Conservation (phyloP, 305 asterid genomes). For the Fraxinus latifolia region DNA sequence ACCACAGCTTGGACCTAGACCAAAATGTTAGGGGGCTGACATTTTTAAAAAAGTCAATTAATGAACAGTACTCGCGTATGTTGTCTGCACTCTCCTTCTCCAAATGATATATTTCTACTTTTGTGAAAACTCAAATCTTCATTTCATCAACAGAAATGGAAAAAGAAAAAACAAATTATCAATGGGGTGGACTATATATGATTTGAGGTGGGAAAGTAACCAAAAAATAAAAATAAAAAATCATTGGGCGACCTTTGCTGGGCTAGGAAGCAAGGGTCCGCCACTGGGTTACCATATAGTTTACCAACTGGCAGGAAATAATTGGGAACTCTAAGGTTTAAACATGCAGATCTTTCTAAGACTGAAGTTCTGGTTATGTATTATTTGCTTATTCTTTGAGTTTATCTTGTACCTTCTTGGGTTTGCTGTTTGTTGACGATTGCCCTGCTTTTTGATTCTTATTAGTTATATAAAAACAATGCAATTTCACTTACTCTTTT, state of each 20-base stretch:
- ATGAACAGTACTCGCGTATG: background rate
- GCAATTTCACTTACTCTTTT: background rate
- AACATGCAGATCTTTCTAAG: background rate
- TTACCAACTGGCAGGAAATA: background rate
- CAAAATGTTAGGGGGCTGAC: background rate
- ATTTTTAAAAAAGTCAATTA: background rate
- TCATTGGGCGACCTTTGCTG: background rate
- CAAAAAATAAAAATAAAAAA: background rate
- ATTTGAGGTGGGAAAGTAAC: background rate
- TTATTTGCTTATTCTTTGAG: background rate
- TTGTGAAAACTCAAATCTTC: background rate
- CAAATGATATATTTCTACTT: background rate
- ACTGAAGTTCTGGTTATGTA: background rate
- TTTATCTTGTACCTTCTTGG: background rate
- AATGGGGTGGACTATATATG: background rate
- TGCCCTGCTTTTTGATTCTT: background rate
- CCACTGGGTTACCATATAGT: background rate
- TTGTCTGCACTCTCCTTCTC: background rate
- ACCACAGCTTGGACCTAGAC: background rate
- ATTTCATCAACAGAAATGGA: background rate
- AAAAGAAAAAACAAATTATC: background rate
- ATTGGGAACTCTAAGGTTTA: background rate
- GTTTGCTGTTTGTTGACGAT: background rate
- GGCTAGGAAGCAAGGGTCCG: background rate
- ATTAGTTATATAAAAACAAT: background rate